phyloP scores from a whole-genome alignment of 768 basidiomycete genomes.

The Gymnopilus junonius region DNA sequence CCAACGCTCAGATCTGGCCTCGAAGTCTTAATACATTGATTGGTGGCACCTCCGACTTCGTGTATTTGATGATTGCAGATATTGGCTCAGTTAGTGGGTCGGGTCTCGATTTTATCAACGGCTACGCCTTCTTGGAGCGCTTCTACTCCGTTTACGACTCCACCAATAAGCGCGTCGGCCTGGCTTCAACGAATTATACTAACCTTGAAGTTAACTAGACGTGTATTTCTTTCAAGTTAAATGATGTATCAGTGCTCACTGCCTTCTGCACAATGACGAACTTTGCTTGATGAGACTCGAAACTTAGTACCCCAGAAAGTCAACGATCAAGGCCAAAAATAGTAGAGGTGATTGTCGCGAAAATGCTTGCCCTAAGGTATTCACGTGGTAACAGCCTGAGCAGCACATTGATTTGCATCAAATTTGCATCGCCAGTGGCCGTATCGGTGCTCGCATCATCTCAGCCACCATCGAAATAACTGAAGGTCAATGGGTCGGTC shows the following conservation, averaged over 20 bases:
- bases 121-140: conserved; percentile 45
- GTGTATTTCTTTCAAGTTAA: not conserved
- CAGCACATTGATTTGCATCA: no score
- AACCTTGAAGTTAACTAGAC: conserved; percentile 43
- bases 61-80: conserved; percentile 63
- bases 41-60: conserved; percentile 52
- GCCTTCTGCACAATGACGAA: no score
- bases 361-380: no score
- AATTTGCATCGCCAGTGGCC: no score
- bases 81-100: conserved; percentile 52
- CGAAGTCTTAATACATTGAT: conserved; percentile 58
- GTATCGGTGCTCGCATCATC: no score
- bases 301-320: no score
- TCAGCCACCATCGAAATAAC: no score
- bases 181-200: conserved; percentile 59
- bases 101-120: conserved; percentile 68
- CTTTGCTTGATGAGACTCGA: not conserved
- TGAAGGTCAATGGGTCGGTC: not conserved
- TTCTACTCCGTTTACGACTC: conserved; percentile 74
- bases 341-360: no score
- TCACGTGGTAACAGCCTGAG: no score
- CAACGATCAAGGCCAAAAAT: no score
- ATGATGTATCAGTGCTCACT: not conserved
- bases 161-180: conserved; percentile 56
- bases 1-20: conserved; percentile 78